Conservation (phyloP, 441 rosid species). For the Populus hybrid region DNA sequence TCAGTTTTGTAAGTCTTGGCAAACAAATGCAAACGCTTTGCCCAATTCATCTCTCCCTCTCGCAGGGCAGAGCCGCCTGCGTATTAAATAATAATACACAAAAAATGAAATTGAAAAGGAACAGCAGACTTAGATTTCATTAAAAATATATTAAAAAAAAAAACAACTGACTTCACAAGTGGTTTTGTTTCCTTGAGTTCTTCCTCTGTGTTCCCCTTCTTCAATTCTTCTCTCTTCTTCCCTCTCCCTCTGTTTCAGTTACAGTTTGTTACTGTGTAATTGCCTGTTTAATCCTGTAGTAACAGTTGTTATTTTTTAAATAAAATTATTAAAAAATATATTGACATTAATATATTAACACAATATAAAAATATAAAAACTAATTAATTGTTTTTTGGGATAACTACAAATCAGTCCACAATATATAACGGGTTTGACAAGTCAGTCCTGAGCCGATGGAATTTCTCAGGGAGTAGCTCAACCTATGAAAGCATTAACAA, state of each 20-base stretch:
- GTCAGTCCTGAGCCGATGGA: neutral
- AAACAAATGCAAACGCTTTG: conserved; percentile 17
- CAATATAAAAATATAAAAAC: too few species aligned
- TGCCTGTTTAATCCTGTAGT: too few species aligned
- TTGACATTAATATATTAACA: too few species aligned
- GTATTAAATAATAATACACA: neutral
- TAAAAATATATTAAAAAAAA: too few species aligned
- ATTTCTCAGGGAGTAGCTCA: neutral
- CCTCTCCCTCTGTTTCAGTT: neutral
- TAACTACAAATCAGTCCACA: neutral
- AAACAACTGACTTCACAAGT: neutral
- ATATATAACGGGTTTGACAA: too few species aligned
- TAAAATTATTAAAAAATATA: too few species aligned
- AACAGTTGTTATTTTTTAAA: too few species aligned
- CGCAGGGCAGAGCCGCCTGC: neutral
- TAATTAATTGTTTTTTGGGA: neutral
- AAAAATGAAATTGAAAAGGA: too few species aligned
- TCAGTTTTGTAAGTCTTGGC: conserved; percentile 1
- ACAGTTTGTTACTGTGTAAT: neutral
- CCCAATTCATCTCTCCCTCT: conserved; percentile 16
- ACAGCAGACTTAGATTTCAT: too few species aligned
- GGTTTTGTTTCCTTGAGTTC: neutral
- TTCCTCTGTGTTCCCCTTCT: neutral
- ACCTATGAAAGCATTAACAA: neutral
- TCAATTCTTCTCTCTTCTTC: neutral